Percentiles rank a stretch among this genome's conserved stretches.
Evolutionary conservation across 306 rosid genomes (phyloP).

Genomic region (Rubus idaeus): DNA sequence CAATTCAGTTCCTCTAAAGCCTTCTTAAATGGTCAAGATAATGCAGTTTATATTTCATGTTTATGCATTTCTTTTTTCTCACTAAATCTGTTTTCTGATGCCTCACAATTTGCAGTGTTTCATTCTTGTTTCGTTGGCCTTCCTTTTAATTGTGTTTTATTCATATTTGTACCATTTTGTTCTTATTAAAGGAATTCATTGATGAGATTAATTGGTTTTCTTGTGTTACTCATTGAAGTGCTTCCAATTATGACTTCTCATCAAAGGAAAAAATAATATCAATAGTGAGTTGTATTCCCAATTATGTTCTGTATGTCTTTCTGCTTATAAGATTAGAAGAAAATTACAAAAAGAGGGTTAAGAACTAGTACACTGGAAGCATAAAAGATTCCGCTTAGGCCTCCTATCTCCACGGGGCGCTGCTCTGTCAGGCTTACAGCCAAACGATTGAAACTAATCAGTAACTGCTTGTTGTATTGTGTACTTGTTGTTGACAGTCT

Average conservation of each 20-base stretch:
- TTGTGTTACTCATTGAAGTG: background rate
- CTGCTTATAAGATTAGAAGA: background rate
- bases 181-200: background rate
- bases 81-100: background rate
- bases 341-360: background rate
- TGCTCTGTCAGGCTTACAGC: background rate
- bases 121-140: background rate
- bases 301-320: background rate
- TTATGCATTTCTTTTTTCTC: background rate
- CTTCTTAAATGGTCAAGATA: background rate
- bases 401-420: background rate
- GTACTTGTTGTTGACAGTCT: background rate
- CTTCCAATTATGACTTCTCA: background rate
- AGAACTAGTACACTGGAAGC: background rate
- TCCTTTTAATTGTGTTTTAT: background rate
- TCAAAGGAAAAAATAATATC: background rate
- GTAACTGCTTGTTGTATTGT: constrained; percentile 9
- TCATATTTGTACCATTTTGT: background rate
- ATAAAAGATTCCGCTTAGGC: background rate
- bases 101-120: background rate
- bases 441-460: background rate
- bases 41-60: background rate
- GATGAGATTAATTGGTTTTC: background rate
- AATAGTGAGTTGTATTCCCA: background rate
- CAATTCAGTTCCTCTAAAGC: too few relatives aligned